Conservation (phyloP, 139 green algal species). For the Chlamydomonas incerta region DNA sequence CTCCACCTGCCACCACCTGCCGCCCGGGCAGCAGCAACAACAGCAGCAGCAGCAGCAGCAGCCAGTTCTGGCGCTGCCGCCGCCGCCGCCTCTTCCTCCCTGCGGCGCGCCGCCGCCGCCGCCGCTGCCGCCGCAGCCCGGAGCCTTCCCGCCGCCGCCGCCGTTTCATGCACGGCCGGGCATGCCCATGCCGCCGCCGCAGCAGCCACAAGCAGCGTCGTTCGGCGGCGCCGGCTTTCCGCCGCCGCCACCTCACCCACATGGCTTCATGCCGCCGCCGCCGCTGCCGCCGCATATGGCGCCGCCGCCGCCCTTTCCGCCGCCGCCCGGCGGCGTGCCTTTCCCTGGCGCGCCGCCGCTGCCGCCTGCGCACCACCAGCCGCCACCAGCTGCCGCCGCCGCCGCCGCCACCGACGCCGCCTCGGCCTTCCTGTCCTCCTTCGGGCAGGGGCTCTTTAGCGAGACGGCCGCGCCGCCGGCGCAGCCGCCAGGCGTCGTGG, state of each 20-base stretch:
- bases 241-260: neutral
- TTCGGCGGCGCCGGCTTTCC: too few relatives aligned
- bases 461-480: neutral
- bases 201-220: neutral
- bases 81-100: neutral
- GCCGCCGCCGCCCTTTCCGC: neutral
- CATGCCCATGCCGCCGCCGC: neutral
- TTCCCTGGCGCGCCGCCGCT: neutral
- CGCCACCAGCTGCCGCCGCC: neutral
- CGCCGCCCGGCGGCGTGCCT: neutral
- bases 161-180: neutral
- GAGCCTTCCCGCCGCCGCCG: neutral
- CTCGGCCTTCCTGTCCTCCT: slow-evolving; percentile 36
- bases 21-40: slow-evolving; percentile 9
- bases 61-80: slow-evolving; percentile 34
- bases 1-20: slow-evolving; percentile 3
- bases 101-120: neutral
- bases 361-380: neutral
- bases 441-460: slow-evolving; percentile 17
- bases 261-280: neutral
- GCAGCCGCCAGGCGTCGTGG: neutral
- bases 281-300: neutral
- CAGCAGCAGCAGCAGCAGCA: slow-evolving; percentile 11
- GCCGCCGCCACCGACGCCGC: slow-evolving; percentile 16
- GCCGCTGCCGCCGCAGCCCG: neutral